Evolutionary conservation across 805 yeast species (phyloP).

Genomic region (Yamadazyma laniorum): DNA sequence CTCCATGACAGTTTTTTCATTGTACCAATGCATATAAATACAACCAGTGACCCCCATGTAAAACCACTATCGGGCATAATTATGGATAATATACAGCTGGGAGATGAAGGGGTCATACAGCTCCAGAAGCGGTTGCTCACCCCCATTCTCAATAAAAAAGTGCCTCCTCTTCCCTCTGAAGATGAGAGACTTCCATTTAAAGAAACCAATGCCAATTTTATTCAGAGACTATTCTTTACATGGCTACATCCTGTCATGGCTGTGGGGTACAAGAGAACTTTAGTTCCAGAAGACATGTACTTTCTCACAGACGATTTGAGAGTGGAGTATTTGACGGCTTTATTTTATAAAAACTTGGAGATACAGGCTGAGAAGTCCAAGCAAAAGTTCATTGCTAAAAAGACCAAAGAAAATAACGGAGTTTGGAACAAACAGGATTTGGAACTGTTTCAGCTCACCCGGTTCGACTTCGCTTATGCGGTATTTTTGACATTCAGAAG

Average conservation of each 20-base stretch:
- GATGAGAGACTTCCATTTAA: constrained; percentile 49
- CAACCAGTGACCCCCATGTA: too few relatives aligned
- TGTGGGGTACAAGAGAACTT: constrained; percentile 65
- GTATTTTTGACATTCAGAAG: constrained; percentile 12
- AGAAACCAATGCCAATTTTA: constrained; percentile 26
- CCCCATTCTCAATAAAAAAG: constrained; percentile 42
- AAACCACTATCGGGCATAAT: too few relatives aligned
- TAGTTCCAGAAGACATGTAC: constrained; percentile 57
- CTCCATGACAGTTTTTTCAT: too few relatives aligned
- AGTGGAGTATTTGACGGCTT: constrained; percentile 23
- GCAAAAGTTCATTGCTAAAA: not conserved
- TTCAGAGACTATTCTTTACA: constrained; percentile 51
- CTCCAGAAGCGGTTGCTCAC: constrained; percentile 44
- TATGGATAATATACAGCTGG: too few relatives aligned
- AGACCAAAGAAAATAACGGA: constrained; percentile 2
- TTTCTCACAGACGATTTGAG: constrained; percentile 25
- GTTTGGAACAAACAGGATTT: constrained; percentile 23
- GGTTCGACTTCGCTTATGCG: constrained; percentile 14
- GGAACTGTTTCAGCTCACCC: constrained; percentile 28
- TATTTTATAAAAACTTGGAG: constrained; percentile 5
- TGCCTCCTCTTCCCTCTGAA: constrained; percentile 47
- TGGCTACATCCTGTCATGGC: constrained; percentile 61
- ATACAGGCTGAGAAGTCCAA: constrained; percentile 2
- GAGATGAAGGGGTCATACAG: not conserved
- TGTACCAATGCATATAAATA: too few relatives aligned